These are phyloP conservation scores for Hura crepitans DNA, from an alignment of 441 rosid genomes.

Conservation along the genomic window DNA sequence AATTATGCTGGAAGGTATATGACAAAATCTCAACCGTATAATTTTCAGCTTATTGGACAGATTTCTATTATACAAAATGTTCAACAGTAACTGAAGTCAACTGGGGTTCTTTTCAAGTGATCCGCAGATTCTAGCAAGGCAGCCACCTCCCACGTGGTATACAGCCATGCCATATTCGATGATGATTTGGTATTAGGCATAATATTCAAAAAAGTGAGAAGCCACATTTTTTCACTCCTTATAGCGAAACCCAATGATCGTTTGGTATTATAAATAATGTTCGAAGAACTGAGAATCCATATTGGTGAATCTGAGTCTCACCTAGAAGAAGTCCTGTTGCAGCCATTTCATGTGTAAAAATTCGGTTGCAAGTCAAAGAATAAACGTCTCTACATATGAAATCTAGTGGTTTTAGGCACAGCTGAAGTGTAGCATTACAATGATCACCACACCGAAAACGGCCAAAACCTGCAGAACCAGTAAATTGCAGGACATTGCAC, in stretches of 20 bases:
- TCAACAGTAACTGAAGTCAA: slow-evolving; percentile 1
- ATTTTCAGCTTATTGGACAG: slow-evolving; percentile 11
- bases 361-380: neutral
- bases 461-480: slow-evolving; percentile 47
- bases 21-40: slow-evolving; percentile 15
- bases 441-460: slow-evolving; percentile 32
- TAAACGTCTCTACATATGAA: slow-evolving; percentile 10
- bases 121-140: neutral
- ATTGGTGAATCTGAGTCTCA: slow-evolving; percentile 24
- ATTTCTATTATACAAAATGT: neutral
- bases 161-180: neutral
- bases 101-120: slow-evolving; percentile 4
- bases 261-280: neutral
- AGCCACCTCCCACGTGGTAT: neutral
- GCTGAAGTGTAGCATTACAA: slow-evolving; percentile 21
- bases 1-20: neutral
- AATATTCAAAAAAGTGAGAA: neutral
- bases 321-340: slow-evolving; percentile 18
- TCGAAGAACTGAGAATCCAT: neutral
- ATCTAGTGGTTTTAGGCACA: slow-evolving; percentile 17
- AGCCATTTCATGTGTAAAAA: slow-evolving; percentile 13
- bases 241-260: neutral
- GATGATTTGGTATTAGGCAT: neutral
- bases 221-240: neutral
- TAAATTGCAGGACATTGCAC: slow-evolving; percentile 9